A percentile compares a stretch with the other conserved stretches of the same genome.
Evolutionary conservation across 2,329 filamentous ascomycete species (phyloP).

Genomic region (Alternaria burnsii): DNA sequence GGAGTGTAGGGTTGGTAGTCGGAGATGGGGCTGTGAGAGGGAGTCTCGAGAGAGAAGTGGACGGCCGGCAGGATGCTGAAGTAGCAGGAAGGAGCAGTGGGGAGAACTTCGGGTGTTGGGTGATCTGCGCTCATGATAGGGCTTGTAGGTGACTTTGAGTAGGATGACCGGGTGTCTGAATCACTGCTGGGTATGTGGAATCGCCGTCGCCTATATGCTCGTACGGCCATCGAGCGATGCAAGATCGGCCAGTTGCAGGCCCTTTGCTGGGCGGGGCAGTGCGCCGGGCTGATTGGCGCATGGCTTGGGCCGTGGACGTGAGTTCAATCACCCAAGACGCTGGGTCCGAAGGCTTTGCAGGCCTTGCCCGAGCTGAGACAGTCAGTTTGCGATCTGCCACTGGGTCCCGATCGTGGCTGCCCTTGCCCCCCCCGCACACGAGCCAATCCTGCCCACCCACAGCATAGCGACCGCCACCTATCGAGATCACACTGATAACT

Average conservation of each 20-base stretch:
- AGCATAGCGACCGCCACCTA: neutral
- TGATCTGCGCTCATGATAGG: slow-evolving; percentile 28
- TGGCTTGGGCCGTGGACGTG: slow-evolving; percentile 8
- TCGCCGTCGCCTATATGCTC: slow-evolving; percentile 26
- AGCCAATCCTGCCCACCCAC: slow-evolving; percentile 6
- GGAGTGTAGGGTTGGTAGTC: slow-evolving; percentile 35
- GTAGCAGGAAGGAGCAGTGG: slow-evolving; percentile 39
- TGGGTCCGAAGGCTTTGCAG: slow-evolving; percentile 12
- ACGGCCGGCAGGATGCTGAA: slow-evolving; percentile 40
- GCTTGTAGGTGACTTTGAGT: slow-evolving; percentile 9
- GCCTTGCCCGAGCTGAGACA: slow-evolving; percentile 8
- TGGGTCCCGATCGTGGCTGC: slow-evolving; percentile 13
- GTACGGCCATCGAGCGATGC: slow-evolving; percentile 20
- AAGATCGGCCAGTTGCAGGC: slow-evolving; percentile 9
- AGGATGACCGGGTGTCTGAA: slow-evolving; percentile 19
- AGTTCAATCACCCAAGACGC: slow-evolving; percentile 6
- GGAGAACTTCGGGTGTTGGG: slow-evolving; percentile 16
- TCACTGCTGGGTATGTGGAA: slow-evolving; percentile 16
- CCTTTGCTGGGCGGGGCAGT: slow-evolving; percentile 7
- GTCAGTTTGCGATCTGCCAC: slow-evolving; percentile 8
- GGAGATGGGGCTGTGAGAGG: slow-evolving; percentile 29
- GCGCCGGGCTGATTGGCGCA: slow-evolving; percentile 20
- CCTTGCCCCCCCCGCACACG: neutral
- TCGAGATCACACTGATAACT: neutral
- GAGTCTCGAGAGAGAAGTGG: slow-evolving; percentile 48